Conservation (phyloP, 148 eudicot genomes). For the Rhododendron molle region DNA sequence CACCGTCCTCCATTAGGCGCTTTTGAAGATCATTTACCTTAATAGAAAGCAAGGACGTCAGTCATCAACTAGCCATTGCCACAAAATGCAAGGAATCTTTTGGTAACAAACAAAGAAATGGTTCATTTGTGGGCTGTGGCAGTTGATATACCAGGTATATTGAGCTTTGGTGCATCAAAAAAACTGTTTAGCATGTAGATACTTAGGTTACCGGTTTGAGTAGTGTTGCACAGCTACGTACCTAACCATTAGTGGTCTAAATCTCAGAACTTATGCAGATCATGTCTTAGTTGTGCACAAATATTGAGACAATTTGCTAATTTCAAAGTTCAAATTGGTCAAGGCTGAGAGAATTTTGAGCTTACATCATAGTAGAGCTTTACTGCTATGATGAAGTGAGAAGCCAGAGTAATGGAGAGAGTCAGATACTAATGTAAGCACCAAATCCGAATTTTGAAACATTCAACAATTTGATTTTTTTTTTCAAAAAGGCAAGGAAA, state of each 20-base stretch:
- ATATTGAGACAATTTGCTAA: neutral
- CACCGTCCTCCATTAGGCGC: constrained; percentile 49
- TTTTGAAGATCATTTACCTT: constrained; percentile 62
- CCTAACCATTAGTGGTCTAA: neutral
- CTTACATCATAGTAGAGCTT: neutral
- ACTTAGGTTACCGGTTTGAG: neutral
- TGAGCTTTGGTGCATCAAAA: neutral
- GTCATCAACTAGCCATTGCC: neutral
- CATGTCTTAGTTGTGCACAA: neutral
- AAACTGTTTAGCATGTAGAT: neutral
- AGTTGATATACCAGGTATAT: neutral
- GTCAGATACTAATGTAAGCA: neutral
- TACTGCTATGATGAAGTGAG: neutral
- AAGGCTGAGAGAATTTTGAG: neutral
- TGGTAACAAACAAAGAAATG: neutral
- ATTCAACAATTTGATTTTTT: neutral
- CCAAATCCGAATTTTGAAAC: neutral
- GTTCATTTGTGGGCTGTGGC: neutral
- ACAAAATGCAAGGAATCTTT: neutral
- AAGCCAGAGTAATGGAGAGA: neutral
- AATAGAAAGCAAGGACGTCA: neutral
- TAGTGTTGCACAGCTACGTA: neutral
- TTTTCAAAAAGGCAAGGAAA: neutral
- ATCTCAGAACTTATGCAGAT: neutral
- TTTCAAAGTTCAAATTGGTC: neutral